Conservation (phyloP, 192 early-diverging fungal genomes). For the Jimgerdemannia flammicorona region DNA sequence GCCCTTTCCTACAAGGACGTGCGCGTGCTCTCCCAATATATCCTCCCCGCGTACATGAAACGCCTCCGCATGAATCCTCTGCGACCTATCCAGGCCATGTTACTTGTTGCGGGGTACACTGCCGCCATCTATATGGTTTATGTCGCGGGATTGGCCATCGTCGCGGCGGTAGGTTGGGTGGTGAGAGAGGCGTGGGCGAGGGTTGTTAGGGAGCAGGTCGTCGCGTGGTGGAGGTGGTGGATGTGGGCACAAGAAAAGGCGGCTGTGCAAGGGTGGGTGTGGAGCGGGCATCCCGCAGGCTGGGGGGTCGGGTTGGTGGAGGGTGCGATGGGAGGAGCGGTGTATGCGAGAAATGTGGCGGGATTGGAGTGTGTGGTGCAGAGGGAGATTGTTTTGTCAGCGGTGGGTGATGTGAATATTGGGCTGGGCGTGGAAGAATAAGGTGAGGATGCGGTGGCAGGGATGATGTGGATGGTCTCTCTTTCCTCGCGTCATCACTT, state of each 20-base stretch:
- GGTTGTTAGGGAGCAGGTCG: neutral
- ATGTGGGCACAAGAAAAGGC: neutral
- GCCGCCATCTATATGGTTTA: constrained; percentile 12
- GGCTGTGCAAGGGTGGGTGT: too few relatives aligned
- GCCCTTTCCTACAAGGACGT: constrained; percentile 41
- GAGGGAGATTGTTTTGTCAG: too few relatives aligned
- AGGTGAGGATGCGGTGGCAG: too few relatives aligned
- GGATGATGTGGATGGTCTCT: too few relatives aligned
- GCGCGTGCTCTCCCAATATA: constrained; percentile 33
- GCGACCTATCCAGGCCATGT: constrained; percentile 22
- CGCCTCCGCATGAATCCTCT: constrained; percentile 27
- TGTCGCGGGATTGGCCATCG: constrained; percentile 11
- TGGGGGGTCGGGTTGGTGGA: too few relatives aligned
- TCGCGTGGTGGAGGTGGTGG: neutral
- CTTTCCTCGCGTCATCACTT: too few relatives aligned
- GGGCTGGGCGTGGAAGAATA: too few relatives aligned
- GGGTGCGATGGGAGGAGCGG: too few relatives aligned
- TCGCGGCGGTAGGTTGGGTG: constrained; percentile 9
- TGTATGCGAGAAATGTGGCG: too few relatives aligned
- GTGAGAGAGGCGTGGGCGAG: neutral
- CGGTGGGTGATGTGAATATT: too few relatives aligned
- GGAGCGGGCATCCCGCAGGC: too few relatives aligned
- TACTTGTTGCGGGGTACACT: constrained; percentile 15
- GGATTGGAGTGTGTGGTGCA: too few relatives aligned
- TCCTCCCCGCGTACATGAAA: constrained; percentile 29